Evolutionary conservation across 495 filamentous ascomycete genomes (phyloP).

Genomic region (Aspergillus baeticus): DNA sequence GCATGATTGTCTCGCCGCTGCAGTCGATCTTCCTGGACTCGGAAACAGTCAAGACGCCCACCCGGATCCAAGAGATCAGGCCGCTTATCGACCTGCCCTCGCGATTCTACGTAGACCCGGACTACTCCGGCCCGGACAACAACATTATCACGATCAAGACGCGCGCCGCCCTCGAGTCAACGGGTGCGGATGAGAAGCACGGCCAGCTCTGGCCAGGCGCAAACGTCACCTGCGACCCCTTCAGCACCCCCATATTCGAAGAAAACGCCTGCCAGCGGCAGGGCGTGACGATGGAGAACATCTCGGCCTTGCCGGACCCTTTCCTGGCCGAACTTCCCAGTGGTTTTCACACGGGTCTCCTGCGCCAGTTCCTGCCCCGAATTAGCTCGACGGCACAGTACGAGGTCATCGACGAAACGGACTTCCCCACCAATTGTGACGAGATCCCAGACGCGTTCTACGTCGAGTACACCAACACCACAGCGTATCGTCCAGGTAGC

Average conservation of each 20-base stretch:
- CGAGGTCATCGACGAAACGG: conserved; percentile 15
- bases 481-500: neutral
- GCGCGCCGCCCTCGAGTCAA: neutral
- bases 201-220: conserved; percentile 18
- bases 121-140: too few relatives aligned
- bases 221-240: neutral
- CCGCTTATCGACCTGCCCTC: neutral
- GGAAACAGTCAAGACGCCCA: conserved; percentile 21
- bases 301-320: conserved; percentile 15
- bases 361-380: conserved; percentile 29
- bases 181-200: conserved; percentile 12
- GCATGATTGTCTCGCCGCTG: conserved; percentile 22
- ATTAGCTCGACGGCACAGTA: conserved; percentile 27
- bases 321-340: conserved; percentile 23
- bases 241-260: neutral
- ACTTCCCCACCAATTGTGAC: conserved; percentile 23
- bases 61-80: neutral
- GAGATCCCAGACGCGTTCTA: conserved; percentile 16
- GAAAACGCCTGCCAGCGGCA: neutral
- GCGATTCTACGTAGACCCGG: too few relatives aligned
- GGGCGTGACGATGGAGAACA: conserved; percentile 12
- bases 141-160: neutral
- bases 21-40: conserved; percentile 21
- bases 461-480: conserved; percentile 14
- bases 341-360: conserved; percentile 23